phyloP scores from a whole-genome alignment of 106 monocot species.

The Dioscorea dumetorum region DNA sequence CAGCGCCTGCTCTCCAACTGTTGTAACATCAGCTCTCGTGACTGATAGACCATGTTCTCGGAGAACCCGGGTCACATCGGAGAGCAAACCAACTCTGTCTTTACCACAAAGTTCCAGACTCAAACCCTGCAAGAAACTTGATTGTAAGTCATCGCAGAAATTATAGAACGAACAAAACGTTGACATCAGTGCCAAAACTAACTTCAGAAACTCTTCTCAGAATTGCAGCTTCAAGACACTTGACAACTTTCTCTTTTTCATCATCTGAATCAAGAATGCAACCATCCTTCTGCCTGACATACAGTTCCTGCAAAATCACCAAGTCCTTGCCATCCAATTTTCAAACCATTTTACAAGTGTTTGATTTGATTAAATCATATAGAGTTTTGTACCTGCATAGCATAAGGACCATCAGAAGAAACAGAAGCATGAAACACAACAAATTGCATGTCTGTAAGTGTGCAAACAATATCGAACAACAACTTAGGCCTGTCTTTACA shows the following conservation, averaged over 20 bases:
- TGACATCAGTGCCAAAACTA: neutral
- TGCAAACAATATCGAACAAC: conserved; percentile 87
- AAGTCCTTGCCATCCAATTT: neutral
- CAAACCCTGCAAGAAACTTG: conserved; percentile 42
- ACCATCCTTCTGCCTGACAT: conserved; percentile 68
- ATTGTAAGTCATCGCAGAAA: no score
- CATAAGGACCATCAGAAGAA: conserved; percentile 66
- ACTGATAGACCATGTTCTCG: conserved; percentile 80
- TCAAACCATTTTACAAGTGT: neutral
- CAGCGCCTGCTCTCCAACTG: conserved; percentile 61
- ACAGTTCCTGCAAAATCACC: conserved; percentile 60
- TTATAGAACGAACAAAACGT: no score
- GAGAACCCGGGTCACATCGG: conserved; percentile 84
- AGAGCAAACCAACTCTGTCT: conserved; percentile 87
- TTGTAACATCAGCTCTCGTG: conserved; percentile 62
- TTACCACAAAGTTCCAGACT: conserved; percentile 77
- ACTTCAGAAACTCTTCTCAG: conserved; percentile 90
- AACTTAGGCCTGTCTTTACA: conserved; percentile 83
- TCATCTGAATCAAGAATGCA: conserved; percentile 54
- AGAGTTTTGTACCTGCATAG: conserved; percentile 52
- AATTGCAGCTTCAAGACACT: conserved; percentile 92
- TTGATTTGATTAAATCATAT: neutral
- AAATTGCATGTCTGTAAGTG: conserved; percentile 89
- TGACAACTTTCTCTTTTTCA: conserved; percentile 62
- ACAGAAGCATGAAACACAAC: conserved; percentile 89